A percentile compares a stretch with the other conserved stretches of the same genome.
Evolutionary conservation across 2,329 filamentous ascomycete species (phyloP).

Genomic region (Torrubiella hemipterigena): DNA sequence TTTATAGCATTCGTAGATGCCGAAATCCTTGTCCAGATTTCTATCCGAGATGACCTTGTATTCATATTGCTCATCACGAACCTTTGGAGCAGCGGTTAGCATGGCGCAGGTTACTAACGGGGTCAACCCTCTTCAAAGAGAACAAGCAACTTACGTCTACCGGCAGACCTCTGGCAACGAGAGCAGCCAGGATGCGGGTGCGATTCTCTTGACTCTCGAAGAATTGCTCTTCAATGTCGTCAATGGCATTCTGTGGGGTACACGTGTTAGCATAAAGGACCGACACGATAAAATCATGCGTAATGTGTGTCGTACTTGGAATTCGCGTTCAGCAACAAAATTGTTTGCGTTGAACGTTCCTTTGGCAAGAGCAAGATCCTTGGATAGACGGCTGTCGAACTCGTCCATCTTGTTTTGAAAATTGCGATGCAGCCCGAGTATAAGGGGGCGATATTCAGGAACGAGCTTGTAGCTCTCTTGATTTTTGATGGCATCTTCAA

Average conservation of each 20-base stretch:
- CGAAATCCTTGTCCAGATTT: conserved; percentile 29
- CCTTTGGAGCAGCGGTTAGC: conserved; percentile 16
- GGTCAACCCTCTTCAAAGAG: conserved; percentile 2
- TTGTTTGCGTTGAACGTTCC: conserved; percentile 20
- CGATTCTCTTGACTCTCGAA: conserved; percentile 33
- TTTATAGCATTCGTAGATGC: conserved; percentile 27
- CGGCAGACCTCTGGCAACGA: conserved; percentile 31
- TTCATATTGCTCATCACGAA: conserved; percentile 30
- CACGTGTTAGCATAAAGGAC: background rate
- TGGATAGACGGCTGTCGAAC: conserved; percentile 18
- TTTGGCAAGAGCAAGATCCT: conserved; percentile 24
- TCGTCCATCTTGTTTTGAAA: conserved; percentile 18
- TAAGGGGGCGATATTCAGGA: conserved; percentile 39
- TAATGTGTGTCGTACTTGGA: conserved; percentile 21
- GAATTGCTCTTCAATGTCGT: conserved; percentile 27
- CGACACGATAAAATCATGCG: conserved; percentile 3
- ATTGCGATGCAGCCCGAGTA: conserved; percentile 31
- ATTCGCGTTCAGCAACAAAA: conserved; percentile 22
- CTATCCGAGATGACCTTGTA: conserved; percentile 32
- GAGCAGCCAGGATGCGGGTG: conserved; percentile 30
- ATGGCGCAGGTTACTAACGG: conserved; percentile 5
- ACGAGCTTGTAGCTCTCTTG: conserved; percentile 39
- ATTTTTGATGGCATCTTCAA: conserved; percentile 44
- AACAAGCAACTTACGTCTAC: conserved; percentile 31
- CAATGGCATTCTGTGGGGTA: conserved; percentile 21